phyloP scores from a whole-genome alignment of 495 filamentous ascomycete species.

The Jackrogersella multiformis region DNA sequence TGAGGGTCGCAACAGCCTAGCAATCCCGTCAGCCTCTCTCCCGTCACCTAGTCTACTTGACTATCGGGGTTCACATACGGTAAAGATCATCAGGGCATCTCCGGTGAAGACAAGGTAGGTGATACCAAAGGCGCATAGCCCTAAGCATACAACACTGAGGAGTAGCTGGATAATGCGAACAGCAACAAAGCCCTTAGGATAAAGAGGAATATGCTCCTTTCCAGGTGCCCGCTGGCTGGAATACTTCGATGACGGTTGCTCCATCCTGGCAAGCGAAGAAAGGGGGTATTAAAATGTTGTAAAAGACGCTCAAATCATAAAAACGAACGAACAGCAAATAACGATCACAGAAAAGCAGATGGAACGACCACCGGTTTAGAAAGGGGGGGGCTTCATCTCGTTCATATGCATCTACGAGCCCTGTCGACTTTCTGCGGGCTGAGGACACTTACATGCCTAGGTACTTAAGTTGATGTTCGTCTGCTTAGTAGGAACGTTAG shows the following conservation, averaged over 20 bases:
- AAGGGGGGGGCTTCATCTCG: background rate
- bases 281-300: background rate
- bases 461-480: background rate
- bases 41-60: background rate
- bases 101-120: constrained; percentile 43
- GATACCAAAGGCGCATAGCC: constrained; percentile 71
- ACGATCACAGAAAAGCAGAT: background rate
- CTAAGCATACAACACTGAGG: constrained; percentile 71
- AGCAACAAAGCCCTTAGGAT: constrained; percentile 60
- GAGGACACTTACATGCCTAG: constrained; percentile 1
- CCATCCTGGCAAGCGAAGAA: constrained; percentile 15
- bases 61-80: constrained; percentile 45
- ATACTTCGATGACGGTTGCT: constrained; percentile 37
- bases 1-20: constrained; percentile 53
- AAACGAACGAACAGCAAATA: background rate
- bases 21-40: constrained; percentile 11
- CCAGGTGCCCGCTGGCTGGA: constrained; percentile 46
- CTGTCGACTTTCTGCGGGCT: background rate
- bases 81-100: constrained; percentile 49
- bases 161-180: constrained; percentile 70
- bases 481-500: constrained; percentile 8
- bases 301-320: background rate
- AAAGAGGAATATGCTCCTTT: constrained; percentile 55
- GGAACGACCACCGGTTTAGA: background rate
- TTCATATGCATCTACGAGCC: constrained; percentile 18